Conservation (phyloP, 306 rosid genomes). For the Citrullus mucosospermus region DNA sequence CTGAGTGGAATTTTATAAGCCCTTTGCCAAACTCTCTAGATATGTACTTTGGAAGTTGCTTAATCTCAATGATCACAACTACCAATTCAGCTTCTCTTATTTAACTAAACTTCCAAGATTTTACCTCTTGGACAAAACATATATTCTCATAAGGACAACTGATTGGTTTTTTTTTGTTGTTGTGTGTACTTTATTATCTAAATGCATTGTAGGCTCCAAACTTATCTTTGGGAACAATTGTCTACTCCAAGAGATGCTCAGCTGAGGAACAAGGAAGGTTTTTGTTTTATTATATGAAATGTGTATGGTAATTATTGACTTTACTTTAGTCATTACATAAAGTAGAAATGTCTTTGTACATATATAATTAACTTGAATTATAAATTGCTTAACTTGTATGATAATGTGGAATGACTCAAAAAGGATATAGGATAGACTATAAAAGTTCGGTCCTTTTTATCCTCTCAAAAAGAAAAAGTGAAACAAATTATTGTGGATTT, state of each 20-base stretch:
- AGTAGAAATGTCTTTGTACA: background rate
- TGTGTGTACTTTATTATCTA: background rate
- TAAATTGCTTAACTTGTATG: background rate
- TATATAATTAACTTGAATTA: background rate
- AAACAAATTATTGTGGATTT: background rate
- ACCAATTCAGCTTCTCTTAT: background rate
- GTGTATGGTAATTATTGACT: background rate
- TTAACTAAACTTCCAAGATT: background rate
- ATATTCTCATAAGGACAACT: background rate
- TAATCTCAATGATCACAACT: conserved; percentile 1
- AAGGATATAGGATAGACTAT: conserved; percentile 2
- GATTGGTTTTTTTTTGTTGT: background rate
- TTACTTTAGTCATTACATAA: background rate
- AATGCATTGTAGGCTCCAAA: conserved; percentile 3
- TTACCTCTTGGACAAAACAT: background rate
- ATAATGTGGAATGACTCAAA: conserved; percentile 8
- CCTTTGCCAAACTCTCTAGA: background rate
- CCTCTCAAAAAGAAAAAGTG: background rate
- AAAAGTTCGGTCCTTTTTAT: conserved; percentile 8
- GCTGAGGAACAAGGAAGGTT: conserved; percentile 3
- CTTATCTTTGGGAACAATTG: conserved; percentile 3
- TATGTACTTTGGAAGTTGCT: background rate
- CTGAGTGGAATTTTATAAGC: background rate
- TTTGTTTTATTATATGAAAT: background rate
- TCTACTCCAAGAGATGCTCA: conserved; percentile 9